These are phyloP conservation scores for Crataegus laevigata DNA, from an alignment of 306 rosid genomes.

Conservation along the genomic window DNA sequence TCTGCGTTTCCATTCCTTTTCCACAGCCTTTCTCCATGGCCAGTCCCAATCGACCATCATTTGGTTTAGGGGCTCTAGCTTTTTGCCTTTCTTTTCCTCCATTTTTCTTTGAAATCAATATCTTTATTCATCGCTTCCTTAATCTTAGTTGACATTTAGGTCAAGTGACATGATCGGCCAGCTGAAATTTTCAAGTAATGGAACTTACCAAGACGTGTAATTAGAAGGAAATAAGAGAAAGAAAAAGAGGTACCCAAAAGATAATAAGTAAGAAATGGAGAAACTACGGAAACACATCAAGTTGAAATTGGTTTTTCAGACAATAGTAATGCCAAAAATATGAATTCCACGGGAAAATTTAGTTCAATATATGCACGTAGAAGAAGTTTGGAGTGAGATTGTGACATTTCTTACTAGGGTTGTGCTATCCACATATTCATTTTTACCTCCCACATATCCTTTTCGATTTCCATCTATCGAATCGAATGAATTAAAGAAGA, in stretches of 20 bases:
- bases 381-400: too few species aligned
- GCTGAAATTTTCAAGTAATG: neutral
- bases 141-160: neutral
- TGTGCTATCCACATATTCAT: too few species aligned
- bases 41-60: conserved; percentile 27
- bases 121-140: neutral
- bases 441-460: too few species aligned
- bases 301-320: neutral
- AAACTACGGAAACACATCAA: neutral
- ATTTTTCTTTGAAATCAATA: neutral
- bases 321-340: too few species aligned
- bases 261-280: neutral
- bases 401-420: too few species aligned
- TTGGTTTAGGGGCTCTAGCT: neutral
- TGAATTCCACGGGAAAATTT: neutral
- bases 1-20: conserved; percentile 14
- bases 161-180: neutral
- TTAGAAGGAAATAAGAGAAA: neutral
- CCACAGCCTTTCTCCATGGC: conserved; percentile 10
- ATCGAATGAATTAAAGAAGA: too few species aligned
- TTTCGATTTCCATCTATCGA: too few species aligned
- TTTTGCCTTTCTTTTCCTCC: neutral
- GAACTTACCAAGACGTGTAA: neutral
- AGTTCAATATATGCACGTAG: neutral
- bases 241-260: neutral